A percentile compares a stretch with the other conserved stretches of the same genome.
phyloP scores from a whole-genome alignment of 192 early-diverging fungal species.

The Spizellomyces punctatus region DNA sequence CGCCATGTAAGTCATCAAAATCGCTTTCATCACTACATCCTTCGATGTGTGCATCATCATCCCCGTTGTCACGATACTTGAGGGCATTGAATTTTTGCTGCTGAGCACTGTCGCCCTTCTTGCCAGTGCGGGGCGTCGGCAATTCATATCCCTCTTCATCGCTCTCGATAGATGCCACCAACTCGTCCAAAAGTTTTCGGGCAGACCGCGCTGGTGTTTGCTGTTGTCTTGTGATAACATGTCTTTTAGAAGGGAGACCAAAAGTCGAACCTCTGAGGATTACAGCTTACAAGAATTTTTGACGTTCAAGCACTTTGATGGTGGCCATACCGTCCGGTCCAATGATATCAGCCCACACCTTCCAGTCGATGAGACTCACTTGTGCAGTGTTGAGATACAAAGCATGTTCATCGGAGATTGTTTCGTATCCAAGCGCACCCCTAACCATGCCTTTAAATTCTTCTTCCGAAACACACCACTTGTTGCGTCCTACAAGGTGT shows the following conservation, averaged over 20 bases:
- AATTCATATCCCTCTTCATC: background rate
- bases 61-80: too few species aligned
- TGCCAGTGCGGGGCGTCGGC: too few species aligned
- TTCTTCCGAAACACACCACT: background rate
- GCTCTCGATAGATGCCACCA: background rate
- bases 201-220: background rate
- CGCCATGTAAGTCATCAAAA: too few species aligned
- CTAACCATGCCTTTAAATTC: slow-evolving; percentile 1
- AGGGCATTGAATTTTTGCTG: too few species aligned
- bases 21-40: too few species aligned
- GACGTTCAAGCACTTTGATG: background rate
- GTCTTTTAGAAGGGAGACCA: too few species aligned
- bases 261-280: too few species aligned
- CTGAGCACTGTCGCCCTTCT: too few species aligned
- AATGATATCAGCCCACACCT: background rate
- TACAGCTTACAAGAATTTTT: too few species aligned
- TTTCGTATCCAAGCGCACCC: background rate
- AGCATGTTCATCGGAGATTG: background rate
- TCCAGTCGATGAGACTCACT: background rate
- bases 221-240: too few species aligned
- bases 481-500: background rate
- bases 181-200: background rate
- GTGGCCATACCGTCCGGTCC: background rate
- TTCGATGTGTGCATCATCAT: too few species aligned
- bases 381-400: background rate